phyloP scores from a whole-genome alignment of 2,329 filamentous ascomycete species.

The Cordyceps militaris region DNA sequence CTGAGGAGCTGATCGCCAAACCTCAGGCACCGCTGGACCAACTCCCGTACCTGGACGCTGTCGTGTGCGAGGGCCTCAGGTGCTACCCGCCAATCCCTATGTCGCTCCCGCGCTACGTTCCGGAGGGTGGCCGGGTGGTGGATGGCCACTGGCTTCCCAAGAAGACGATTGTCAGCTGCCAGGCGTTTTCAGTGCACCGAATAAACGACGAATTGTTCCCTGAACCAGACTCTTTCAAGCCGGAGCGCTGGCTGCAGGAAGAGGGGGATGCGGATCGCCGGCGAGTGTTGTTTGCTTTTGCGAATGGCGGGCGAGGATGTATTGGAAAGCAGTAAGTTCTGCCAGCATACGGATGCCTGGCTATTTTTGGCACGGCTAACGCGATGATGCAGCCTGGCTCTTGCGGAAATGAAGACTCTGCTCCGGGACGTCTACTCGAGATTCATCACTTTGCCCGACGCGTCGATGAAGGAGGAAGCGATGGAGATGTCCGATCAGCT shows the following conservation, averaged over 20 bases:
- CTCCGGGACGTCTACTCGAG: constrained; percentile 55
- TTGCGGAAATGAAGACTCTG: constrained; percentile 61
- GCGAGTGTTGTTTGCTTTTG: constrained; percentile 58
- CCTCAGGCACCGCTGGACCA: constrained; percentile 37
- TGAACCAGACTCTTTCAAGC: constrained; percentile 68
- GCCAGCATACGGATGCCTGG: accelerated
- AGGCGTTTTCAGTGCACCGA: constrained; percentile 54
- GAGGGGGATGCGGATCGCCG: constrained; percentile 66
- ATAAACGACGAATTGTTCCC: constrained; percentile 63
- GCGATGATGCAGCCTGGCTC: constrained; percentile 38
- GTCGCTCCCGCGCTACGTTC: constrained; percentile 56
- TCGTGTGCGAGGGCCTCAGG: constrained; percentile 55
- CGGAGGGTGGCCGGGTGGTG: constrained; percentile 45
- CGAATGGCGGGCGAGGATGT: constrained; percentile 57
- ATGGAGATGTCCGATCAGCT: constrained; percentile 63
- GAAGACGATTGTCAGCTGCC: constrained; percentile 51
- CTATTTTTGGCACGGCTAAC: neutral
- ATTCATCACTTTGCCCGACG: constrained; percentile 49
- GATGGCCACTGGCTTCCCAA: constrained; percentile 48
- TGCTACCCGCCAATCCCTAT: constrained; percentile 60
- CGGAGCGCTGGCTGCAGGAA: constrained; percentile 73
- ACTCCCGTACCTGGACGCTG: constrained; percentile 54
- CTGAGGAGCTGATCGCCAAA: constrained; percentile 42
- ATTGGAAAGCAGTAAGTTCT: constrained; percentile 58
- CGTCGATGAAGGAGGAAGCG: constrained; percentile 43